Percentiles rank a stretch among this genome's conserved stretches.
Evolutionary conservation across 495 filamentous ascomycete species (phyloP).

Genomic region (Cercophora newfieldiana): DNA sequence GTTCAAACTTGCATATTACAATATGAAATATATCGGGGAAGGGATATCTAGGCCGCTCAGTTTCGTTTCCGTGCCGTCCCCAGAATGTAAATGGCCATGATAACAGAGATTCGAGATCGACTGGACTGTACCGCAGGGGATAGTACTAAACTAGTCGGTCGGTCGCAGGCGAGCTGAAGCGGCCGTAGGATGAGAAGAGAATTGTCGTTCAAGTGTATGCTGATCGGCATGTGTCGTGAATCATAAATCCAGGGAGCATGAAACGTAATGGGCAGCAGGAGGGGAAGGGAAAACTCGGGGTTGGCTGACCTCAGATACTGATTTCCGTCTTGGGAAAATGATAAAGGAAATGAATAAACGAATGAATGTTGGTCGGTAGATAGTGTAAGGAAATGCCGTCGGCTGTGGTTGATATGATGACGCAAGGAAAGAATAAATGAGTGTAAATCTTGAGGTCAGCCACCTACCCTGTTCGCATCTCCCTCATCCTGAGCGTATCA

Average conservation of each 20-base stretch:
- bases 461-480: background rate
- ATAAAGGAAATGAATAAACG: conserved; percentile 26
- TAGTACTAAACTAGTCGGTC: background rate
- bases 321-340: background rate
- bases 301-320: background rate
- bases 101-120: background rate
- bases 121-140: background rate
- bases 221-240: background rate
- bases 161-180: too few relatives aligned
- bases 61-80: background rate
- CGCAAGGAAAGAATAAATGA: conserved; percentile 27
- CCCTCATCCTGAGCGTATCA: background rate
- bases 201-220: background rate
- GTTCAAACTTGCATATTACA: background rate
- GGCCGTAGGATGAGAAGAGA: background rate
- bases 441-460: conserved; percentile 22
- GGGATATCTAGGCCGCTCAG: background rate
- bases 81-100: background rate
- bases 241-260: background rate
- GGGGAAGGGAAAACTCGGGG: background rate
- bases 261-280: background rate
- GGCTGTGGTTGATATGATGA: conserved; percentile 12
- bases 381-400: conserved; percentile 22
- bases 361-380: conserved; percentile 30
- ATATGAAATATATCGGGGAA: background rate